phyloP scores from a whole-genome alignment of 2,329 filamentous ascomycete species.

The Colletotrichum incanum region DNA sequence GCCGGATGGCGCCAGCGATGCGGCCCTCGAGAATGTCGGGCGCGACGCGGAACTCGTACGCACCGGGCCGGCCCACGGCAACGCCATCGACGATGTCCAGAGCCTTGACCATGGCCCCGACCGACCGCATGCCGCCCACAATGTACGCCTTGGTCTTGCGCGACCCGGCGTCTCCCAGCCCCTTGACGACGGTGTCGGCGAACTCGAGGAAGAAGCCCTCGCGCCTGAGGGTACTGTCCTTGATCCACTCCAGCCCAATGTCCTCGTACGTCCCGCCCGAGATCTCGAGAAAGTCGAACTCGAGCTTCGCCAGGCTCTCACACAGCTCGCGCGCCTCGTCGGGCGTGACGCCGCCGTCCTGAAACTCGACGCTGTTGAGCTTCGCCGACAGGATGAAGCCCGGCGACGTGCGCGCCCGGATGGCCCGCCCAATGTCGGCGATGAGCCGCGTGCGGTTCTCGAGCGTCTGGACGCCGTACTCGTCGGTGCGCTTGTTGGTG shows the following conservation, averaged over 20 bases:
- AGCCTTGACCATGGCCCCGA: slow-evolving; percentile 70
- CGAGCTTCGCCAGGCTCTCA: slow-evolving; percentile 61
- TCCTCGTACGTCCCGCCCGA: slow-evolving; percentile 73
- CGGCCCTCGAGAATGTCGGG: slow-evolving; percentile 27
- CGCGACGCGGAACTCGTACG: slow-evolving; percentile 47
- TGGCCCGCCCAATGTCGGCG: slow-evolving; percentile 57
- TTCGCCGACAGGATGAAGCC: slow-evolving; percentile 68
- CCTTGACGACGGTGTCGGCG: slow-evolving; percentile 65
- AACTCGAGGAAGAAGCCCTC: slow-evolving; percentile 75
- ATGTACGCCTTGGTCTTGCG: slow-evolving; percentile 68
- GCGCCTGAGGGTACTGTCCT: slow-evolving; percentile 68
- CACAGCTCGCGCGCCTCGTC: slow-evolving; percentile 66
- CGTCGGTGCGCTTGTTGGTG: slow-evolving; percentile 67
- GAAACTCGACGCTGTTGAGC: slow-evolving; percentile 71
- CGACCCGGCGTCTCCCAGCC: slow-evolving; percentile 45
- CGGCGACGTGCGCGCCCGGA: slow-evolving; percentile 50
- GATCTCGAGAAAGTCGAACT: slow-evolving; percentile 72
- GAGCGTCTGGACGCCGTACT: slow-evolving; percentile 61
- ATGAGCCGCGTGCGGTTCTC: slow-evolving; percentile 63
- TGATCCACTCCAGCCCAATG: slow-evolving; percentile 65
- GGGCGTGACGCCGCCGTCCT: slow-evolving; percentile 66
- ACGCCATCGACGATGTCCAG: slow-evolving; percentile 72
- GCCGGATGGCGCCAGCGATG: slow-evolving; percentile 19
- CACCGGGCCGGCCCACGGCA: slow-evolving; percentile 63
- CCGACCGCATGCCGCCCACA: slow-evolving; percentile 71